phyloP scores from a whole-genome alignment of 2,329 filamentous ascomycete species.

The Aureobasidium sp. region DNA sequence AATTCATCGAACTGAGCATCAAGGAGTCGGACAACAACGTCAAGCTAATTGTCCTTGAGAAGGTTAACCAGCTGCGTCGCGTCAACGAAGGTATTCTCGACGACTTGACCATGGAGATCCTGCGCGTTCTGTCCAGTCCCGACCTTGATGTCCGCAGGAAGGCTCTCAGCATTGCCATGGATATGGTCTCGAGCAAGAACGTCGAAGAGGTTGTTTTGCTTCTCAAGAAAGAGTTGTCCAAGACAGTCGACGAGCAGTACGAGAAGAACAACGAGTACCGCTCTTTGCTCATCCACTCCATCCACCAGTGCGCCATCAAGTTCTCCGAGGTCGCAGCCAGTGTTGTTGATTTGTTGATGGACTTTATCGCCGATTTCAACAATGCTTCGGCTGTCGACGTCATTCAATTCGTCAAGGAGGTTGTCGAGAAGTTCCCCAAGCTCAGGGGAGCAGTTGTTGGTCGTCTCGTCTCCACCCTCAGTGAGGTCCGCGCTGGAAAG shows the following conservation, averaged over 20 bases:
- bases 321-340: constrained; percentile 97
- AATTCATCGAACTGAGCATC: constrained; percentile 94
- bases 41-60: constrained; percentile 93
- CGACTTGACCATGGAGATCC: constrained; percentile 92
- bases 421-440: constrained; percentile 94
- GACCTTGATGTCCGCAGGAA: constrained; percentile 95
- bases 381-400: constrained; percentile 95
- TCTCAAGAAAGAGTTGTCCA: constrained; percentile 93
- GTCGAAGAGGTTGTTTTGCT: constrained; percentile 95
- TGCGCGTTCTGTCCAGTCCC: constrained; percentile 87
- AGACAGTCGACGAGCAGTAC: constrained; percentile 97
- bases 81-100: constrained; percentile 88
- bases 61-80: constrained; percentile 77
- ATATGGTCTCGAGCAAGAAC: constrained; percentile 99
- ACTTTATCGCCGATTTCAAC: constrained; percentile 98
- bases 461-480: constrained; percentile 79
- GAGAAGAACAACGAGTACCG: constrained; percentile 97
- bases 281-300: constrained; percentile 89
- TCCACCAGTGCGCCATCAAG: constrained; percentile 97
- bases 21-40: constrained; percentile 99
- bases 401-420: constrained; percentile 97
- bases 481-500: constrained; percentile 91
- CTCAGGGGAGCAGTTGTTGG: constrained; percentile 80
- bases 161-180: constrained; percentile 78
- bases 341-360: constrained; percentile 95